Conservation (phyloP, 345 rosid species). For the Gossypium raimondii region DNA sequence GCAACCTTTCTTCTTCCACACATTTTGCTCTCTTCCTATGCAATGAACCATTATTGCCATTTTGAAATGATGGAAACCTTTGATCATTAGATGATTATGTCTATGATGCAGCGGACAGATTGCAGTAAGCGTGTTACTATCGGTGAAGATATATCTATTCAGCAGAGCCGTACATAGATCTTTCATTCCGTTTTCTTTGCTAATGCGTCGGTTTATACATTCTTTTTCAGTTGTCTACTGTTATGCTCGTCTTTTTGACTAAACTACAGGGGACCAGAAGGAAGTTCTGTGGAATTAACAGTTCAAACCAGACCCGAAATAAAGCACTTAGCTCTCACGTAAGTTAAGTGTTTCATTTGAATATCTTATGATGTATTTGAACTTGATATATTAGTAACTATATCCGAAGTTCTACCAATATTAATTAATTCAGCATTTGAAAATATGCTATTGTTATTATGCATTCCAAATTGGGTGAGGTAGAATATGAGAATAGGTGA, state of each 20-base stretch:
- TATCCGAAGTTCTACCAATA: background rate
- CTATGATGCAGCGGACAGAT: too few relatives aligned
- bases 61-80: conserved; percentile 54
- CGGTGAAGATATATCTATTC: too few relatives aligned
- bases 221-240: conserved; percentile 5
- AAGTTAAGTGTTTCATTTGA: conserved; percentile 18
- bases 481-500: background rate
- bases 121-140: too few relatives aligned
- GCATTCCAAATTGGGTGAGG: background rate
- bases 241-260: conserved; percentile 15
- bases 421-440: background rate
- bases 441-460: background rate
- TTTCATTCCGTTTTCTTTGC: background rate
- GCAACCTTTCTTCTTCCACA: conserved; percentile 27
- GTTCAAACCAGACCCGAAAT: conserved; percentile 67
- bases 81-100: conserved; percentile 65
- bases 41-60: conserved; percentile 24
- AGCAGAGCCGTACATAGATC: background rate
- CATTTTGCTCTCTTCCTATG: conserved; percentile 52
- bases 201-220: background rate
- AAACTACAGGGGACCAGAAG: conserved; percentile 81
- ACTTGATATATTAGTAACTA: background rate
- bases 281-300: conserved; percentile 75
- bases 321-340: conserved; percentile 66
- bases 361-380: background rate